These are phyloP conservation scores for Alternaria angustiovoidea DNA, from an alignment of 2,329 filamentous ascomycete genomes.

Conservation along the genomic window DNA sequence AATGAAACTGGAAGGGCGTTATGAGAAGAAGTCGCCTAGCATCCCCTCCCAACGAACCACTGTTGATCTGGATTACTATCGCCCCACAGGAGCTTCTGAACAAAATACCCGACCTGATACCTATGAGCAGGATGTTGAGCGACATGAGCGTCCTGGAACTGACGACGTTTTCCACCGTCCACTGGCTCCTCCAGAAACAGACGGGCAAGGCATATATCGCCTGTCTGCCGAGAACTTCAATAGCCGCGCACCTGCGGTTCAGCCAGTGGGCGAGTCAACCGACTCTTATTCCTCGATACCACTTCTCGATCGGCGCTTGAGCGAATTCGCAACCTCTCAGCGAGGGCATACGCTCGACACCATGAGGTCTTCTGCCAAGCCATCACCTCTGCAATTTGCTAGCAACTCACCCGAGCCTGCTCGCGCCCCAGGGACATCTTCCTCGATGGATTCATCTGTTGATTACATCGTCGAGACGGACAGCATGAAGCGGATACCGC, in stretches of 20 bases:
- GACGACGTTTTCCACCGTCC: constrained; percentile 41
- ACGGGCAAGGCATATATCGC: constrained; percentile 43
- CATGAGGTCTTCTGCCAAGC: constrained; percentile 57
- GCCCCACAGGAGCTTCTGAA: constrained; percentile 27
- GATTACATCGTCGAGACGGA: constrained; percentile 62
- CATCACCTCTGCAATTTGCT: constrained; percentile 42
- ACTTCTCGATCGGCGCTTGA: constrained; percentile 72
- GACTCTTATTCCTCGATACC: constrained; percentile 81
- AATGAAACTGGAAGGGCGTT: constrained; percentile 89
- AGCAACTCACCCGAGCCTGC: constrained; percentile 24
- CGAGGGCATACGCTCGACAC: constrained; percentile 52
- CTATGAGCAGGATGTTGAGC: constrained; percentile 32
- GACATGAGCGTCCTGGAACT: constrained; percentile 25
- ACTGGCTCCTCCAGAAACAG: constrained; percentile 28
- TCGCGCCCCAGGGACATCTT: constrained; percentile 19
- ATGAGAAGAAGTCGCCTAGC: constrained; percentile 60
- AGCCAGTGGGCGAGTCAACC: constrained; percentile 65
- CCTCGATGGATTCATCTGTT: constrained; percentile 59
- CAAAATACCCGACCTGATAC: constrained; percentile 27
- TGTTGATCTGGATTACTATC: constrained; percentile 34
- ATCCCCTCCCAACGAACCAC: constrained; percentile 30
- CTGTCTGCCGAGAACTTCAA: constrained; percentile 44
- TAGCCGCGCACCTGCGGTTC: constrained; percentile 33
- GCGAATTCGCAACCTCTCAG: constrained; percentile 32
- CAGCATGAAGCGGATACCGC: constrained; percentile 58